A percentile compares a stretch with the other conserved stretches of the same genome.
Evolutionary conservation across 257 asterid species (phyloP).

Genomic region (Jaltomata sinuosa): DNA sequence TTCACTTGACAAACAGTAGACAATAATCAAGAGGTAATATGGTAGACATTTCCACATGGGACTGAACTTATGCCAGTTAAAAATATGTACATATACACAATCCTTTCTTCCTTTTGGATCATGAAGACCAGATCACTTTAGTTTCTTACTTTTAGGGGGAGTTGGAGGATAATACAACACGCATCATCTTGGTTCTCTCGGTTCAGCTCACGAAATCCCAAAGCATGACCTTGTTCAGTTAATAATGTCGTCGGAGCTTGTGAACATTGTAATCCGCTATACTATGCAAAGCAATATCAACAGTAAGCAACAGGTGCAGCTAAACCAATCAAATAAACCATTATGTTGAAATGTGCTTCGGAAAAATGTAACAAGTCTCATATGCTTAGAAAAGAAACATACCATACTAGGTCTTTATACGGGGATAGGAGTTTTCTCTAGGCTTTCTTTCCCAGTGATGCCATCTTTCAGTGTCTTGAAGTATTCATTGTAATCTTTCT

Average conservation of each 20-base stretch:
- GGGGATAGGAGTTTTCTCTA: slow-evolving; percentile 57
- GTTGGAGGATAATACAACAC: neutral
- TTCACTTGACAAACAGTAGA: no score
- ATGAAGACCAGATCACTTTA: neutral
- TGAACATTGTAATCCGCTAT: neutral
- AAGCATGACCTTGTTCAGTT: neutral
- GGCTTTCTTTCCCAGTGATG: slow-evolving; percentile 86
- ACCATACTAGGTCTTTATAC: slow-evolving; percentile 27
- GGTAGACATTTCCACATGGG: no score
- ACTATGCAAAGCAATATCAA: neutral
- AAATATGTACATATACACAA: neutral
- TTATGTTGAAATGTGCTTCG: neutral
- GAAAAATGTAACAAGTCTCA: neutral
- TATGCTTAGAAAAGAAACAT: slow-evolving; percentile 1
- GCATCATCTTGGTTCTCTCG: neutral
- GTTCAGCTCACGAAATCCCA: neutral
- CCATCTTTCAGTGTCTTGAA: slow-evolving; percentile 75
- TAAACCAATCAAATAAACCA: neutral
- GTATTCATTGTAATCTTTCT: slow-evolving; percentile 70
- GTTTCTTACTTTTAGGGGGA: neutral
- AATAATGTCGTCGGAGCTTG: neutral
- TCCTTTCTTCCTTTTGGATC: neutral
- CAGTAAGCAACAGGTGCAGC: neutral
- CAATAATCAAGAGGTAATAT: no score
- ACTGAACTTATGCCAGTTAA: neutral